Evolutionary conservation across 257 asterid genomes (phyloP), one percentile per base, ranked within the genome.

Genomic region (Solanum virginianum): DNA sequence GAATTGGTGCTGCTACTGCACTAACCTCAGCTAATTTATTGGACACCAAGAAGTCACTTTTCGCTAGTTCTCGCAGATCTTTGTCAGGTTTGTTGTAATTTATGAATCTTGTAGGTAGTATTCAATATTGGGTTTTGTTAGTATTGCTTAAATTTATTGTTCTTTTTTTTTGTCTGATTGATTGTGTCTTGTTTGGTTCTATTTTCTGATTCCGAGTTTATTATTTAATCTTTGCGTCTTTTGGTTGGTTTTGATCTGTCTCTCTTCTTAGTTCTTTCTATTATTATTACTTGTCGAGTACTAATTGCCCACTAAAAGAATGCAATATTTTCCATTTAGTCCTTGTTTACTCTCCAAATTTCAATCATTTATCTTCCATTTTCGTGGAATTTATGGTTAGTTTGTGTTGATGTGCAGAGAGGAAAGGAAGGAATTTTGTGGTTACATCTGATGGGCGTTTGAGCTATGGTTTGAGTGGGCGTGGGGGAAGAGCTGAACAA

Each of bases 1-100:
- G 93, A 41, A 57, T 91, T 83, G 94, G 91, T 72, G 93, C 93
- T 79, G 81, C 89, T 36, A 68, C 90, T 85, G 90, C 92, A 51
- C 84, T 90, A 84, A 89, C 92, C 29, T 83, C 93, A 60, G 86
- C 85, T 79, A 89, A 87, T 88, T 89, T 84, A 51, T 83, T 83
- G 32, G 54, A 83, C 24, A 66, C 85, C 83, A 88, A 86, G 80
- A 91, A 86, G 59, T 81, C 84, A 56, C 14, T 49, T 49, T 86
- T 86, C 70, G 79, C 86, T 74, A 83, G 13, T 75, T 75, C 90
- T 71, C 88, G 80, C 85, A 88, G 88, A 89, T 89, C 90, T 18
- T 63, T 89, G 84, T 81, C 91, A 74, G 94, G 95, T 93, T 83
- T 56, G 81, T 20, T 74, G 26, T 6, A 8, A 75, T 83, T n/a